Percentiles rank a stretch among this genome's conserved stretches.
These are phyloP conservation scores for Leonotis leonurus DNA, from an alignment of 257 asterid genomes.

Conservation along the genomic window DNA sequence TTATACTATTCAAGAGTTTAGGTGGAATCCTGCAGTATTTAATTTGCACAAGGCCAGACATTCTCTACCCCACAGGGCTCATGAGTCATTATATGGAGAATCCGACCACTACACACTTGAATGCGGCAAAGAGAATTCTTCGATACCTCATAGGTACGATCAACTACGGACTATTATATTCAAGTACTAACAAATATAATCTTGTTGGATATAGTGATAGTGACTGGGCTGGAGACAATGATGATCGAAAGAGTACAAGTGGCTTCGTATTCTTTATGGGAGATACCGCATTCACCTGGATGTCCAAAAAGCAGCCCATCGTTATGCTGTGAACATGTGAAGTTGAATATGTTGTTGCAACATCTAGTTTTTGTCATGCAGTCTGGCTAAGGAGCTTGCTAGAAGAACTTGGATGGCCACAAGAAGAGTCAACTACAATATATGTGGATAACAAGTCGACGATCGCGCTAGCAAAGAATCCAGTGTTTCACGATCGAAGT, in stretches of 20 bases:
- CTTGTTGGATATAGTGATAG: neutral
- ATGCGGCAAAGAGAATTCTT: neutral
- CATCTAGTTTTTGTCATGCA: neutral
- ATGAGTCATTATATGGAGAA: neutral
- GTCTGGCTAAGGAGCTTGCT: neutral
- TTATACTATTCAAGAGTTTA: no score
- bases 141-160: neutral
- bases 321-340: no score
- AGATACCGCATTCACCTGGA: no score
- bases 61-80: neutral
- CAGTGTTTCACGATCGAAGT: neutral
- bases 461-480: neutral
- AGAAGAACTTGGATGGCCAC: neutral
- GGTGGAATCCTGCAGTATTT: no score
- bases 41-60: neutral
- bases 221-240: neutral
- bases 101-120: neutral
- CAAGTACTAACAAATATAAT: neutral
- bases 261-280: no score
- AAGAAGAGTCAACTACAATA: no score
- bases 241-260: neutral
- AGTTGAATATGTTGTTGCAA: neutral
- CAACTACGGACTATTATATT: neutral
- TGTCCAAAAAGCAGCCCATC: no score
- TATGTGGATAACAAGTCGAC: neutral